Evolutionary conservation across 306 rosid genomes (phyloP).

Genomic region (Abrus precatorius): DNA sequence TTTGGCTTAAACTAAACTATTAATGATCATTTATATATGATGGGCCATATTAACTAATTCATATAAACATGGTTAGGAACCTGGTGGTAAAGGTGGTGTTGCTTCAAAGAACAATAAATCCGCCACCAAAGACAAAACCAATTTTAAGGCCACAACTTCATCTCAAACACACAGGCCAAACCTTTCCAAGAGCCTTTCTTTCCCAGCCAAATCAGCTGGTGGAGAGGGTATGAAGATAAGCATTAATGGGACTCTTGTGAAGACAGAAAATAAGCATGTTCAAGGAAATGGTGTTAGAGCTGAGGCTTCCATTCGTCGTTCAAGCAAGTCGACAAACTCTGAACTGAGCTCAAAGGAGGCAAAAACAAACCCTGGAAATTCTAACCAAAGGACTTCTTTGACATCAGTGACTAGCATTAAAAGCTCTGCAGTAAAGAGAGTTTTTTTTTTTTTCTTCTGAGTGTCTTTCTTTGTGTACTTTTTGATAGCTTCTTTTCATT

Average conservation of each 20-base stretch:
- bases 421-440: constrained; percentile 54
- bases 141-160: constrained; percentile 53
- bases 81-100: constrained; percentile 51
- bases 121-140: constrained; percentile 67
- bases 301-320: constrained; percentile 56
- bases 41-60: constrained; percentile 24
- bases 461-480: constrained; percentile 24
- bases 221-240: constrained; percentile 75
- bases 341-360: constrained; percentile 63
- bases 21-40: constrained; percentile 31
- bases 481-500: constrained; percentile 34
- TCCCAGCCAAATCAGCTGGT: constrained; percentile 69
- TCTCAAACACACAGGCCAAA: constrained; percentile 59
- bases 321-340: constrained; percentile 58
- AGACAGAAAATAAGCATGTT: constrained; percentile 55
- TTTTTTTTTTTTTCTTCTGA: not conserved
- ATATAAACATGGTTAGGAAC: constrained; percentile 59
- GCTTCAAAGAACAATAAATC: constrained; percentile 65
- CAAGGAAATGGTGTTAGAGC: constrained; percentile 55
- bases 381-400: constrained; percentile 58
- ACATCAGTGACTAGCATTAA: constrained; percentile 56
- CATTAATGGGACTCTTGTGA: constrained; percentile 58
- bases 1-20: constrained; percentile 18
- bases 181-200: constrained; percentile 82
- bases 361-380: constrained; percentile 52